A percentile compares a stretch with the other conserved stretches of the same genome.
Conservation (phyloP, 2,329 filamentous ascomycete genomes). For the Aspergillus sp. region DNA sequence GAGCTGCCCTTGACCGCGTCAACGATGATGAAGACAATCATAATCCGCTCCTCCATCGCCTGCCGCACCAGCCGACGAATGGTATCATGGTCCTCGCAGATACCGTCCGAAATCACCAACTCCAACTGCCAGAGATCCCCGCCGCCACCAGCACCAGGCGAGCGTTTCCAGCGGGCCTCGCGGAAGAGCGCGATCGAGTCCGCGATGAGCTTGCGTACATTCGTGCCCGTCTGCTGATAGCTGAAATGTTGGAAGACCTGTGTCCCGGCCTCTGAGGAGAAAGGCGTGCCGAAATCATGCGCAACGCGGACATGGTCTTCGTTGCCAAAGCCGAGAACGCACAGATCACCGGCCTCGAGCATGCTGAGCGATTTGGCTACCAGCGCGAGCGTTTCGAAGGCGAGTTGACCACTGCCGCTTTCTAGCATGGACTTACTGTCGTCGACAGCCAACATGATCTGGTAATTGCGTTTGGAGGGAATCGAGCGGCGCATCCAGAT, state of each 20-base stretch:
- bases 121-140: conserved; percentile 89
- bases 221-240: conserved; percentile 77
- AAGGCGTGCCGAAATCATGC: conserved; percentile 75
- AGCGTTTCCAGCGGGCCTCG: conserved; percentile 58
- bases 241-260: conserved; percentile 75
- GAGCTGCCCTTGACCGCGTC: conserved; percentile 52
- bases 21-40: conserved; percentile 97
- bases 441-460: conserved; percentile 95
- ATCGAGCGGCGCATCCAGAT: conserved; percentile 97
- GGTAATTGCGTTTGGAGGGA: conserved; percentile 88
- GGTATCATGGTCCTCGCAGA: conserved; percentile 80
- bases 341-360: conserved; percentile 91
- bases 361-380: conserved; percentile 79
- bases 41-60: conserved; percentile 87
- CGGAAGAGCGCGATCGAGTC: conserved; percentile 75
- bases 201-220: conserved; percentile 70
- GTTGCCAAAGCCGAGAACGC: conserved; percentile 80
- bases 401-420: conserved; percentile 64
- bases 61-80: conserved; percentile 76
- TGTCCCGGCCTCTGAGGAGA: conserved; percentile 73
- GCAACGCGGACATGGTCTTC: conserved; percentile 64
- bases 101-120: conserved; percentile 85
- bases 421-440: conserved; percentile 93
- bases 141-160: conserved; percentile 43
- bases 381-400: conserved; percentile 89